These are phyloP conservation scores for Penicillium bovifimosum DNA, from an alignment of 495 filamentous ascomycete genomes.

Conservation along the genomic window DNA sequence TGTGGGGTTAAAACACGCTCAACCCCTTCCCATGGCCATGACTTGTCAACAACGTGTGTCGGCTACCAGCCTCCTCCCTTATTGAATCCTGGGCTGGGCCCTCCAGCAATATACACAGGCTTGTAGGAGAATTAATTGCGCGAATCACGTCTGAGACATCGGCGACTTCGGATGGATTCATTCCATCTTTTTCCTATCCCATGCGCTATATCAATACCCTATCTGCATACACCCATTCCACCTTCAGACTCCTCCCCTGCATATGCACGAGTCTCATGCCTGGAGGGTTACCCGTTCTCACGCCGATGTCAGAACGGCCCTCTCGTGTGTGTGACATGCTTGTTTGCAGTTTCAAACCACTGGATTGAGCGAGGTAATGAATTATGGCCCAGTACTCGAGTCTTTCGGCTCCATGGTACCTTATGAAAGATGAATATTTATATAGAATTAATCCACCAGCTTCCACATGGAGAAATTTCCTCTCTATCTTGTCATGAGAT, in stretches of 20 bases:
- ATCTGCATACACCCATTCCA: conserved; percentile 8
- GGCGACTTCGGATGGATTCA: conserved; percentile 1
- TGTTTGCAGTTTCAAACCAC: conserved; percentile 17
- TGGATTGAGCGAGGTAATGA: not conserved
- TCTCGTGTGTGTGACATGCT: conserved; percentile 11
- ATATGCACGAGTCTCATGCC: conserved; percentile 9
- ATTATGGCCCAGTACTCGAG: not conserved
- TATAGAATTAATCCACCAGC: not conserved
- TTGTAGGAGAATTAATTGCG: conserved; percentile 3
- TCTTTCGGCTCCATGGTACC: not conserved
- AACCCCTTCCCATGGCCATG: not conserved
- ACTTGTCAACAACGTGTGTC: not conserved
- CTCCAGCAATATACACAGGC: not conserved
- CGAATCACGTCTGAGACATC: conserved; percentile 8
- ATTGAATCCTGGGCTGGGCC: conserved; percentile 3
- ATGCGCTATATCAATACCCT: not conserved
- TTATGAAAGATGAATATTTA: not conserved
- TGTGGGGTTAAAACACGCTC: not conserved
- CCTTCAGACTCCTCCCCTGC: conserved; percentile 3
- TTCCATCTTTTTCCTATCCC: not conserved
- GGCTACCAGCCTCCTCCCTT: not conserved
- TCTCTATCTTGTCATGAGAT: not conserved
- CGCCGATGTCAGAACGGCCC: not conserved
- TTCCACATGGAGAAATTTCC: not conserved
- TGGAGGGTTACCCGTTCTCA: not conserved